Conservation (phyloP, 805 yeast genomes). For the Ogataea parapolymorpha region DNA sequence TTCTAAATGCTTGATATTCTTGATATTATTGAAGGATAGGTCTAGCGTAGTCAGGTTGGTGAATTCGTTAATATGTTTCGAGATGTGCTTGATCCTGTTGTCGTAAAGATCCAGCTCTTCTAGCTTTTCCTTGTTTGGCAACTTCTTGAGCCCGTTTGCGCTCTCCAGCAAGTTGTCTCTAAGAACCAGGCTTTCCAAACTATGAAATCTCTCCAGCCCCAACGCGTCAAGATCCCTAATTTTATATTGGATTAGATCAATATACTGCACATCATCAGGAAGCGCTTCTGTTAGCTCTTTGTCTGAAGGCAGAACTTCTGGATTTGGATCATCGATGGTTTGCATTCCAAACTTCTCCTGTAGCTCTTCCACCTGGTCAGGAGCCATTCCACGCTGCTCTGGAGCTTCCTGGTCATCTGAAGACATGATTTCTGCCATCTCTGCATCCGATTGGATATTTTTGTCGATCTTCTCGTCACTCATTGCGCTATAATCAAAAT, state of each 20-base stretch:
- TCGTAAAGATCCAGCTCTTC: conserved; percentile 88
- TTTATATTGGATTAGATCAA: conserved; percentile 70
- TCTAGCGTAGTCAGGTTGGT: conserved; percentile 60
- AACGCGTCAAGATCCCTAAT: conserved; percentile 61
- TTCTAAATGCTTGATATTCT: conserved; percentile 76
- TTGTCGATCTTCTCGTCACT: background rate
- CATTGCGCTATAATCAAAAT: background rate
- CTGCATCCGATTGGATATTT: conserved; percentile 10
- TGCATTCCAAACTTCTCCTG: conserved; percentile 30
- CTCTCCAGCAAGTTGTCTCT: conserved; percentile 81
- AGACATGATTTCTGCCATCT: conserved; percentile 2
- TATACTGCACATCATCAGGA: conserved; percentile 53
- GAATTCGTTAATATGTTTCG: conserved; percentile 63
- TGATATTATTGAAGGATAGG: conserved; percentile 84
- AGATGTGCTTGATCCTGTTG: conserved; percentile 83
- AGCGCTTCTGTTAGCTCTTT: conserved; percentile 56
- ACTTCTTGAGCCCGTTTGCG: conserved; percentile 63
- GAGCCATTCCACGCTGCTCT: conserved; percentile 5
- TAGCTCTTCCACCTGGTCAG: conserved; percentile 14
- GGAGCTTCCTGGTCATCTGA: conserved; percentile 3
- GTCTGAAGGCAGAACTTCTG: conserved; percentile 65
- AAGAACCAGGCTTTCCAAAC: conserved; percentile 61
- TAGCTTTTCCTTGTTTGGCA: conserved; percentile 48
- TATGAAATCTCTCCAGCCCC: conserved; percentile 50
- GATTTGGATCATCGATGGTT: conserved; percentile 38